These are phyloP conservation scores for Torulaspora pretoriensis DNA, from an alignment of 1,139 yeast species.

Conservation along the genomic window DNA sequence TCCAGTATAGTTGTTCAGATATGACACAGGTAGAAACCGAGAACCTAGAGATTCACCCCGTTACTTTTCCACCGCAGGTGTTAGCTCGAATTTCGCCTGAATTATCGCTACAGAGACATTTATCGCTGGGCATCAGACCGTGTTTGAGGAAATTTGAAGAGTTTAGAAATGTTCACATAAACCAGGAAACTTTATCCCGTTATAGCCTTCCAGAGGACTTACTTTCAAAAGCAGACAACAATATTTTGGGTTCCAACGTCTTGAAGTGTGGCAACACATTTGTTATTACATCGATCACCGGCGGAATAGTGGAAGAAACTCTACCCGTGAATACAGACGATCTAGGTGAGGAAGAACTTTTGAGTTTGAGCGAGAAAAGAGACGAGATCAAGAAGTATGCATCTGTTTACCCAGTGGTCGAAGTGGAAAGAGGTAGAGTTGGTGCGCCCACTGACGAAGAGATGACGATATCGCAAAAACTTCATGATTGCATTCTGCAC, in stretches of 20 bases:
- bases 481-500: slow-evolving; percentile 57
- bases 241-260: slow-evolving; percentile 66
- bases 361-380: slow-evolving; percentile 34
- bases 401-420: slow-evolving; percentile 72
- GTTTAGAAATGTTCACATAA: slow-evolving; percentile 55
- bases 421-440: slow-evolving; percentile 67
- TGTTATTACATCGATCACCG: slow-evolving; percentile 69
- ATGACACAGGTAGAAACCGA: slow-evolving; percentile 12
- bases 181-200: slow-evolving; percentile 43
- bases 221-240: slow-evolving; percentile 21
- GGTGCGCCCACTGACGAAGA: slow-evolving; percentile 92
- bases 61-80: slow-evolving; percentile 69
- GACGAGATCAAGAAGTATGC: slow-evolving; percentile 35
- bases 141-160: slow-evolving; percentile 68
- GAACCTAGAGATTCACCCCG: slow-evolving; percentile 29
- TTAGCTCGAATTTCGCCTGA: slow-evolving; percentile 85
- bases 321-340: slow-evolving; percentile 36
- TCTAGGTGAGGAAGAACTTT: slow-evolving; percentile 39
- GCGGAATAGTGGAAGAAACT: slow-evolving; percentile 59
- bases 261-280: slow-evolving; percentile 72
- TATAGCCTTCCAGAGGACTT: slow-evolving; percentile 26
- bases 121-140: slow-evolving; percentile 68
- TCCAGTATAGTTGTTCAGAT: neutral
- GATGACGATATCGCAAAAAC: slow-evolving; percentile 68
- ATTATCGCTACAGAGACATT: slow-evolving; percentile 71